Base-by-base conservation (phyloP, 495 filamentous ascomycete species). In the Penicillium arizonense region DNA sequence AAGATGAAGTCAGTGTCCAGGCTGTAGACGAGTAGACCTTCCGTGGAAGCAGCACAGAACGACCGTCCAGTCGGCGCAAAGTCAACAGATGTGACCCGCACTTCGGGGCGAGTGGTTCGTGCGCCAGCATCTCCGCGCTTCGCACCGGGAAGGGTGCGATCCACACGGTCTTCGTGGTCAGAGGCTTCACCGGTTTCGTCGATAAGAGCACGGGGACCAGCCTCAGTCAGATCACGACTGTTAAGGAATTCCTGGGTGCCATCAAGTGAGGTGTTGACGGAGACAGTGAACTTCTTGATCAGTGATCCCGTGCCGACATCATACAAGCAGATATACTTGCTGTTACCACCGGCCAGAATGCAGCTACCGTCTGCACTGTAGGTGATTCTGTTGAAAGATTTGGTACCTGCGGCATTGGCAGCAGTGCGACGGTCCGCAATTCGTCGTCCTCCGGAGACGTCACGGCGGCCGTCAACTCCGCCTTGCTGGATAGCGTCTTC, bases 251-350 rank as follows among this genome's bases (percentile, higher is more conserved):
- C 94, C 60, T 96, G 93, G 2, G 95, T 97, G 10, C 94, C 94
- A 23, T 96, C 91, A 5, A 98, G 77, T 13, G 91, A 93, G 3
- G 96, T 79, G 67, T 98, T 98, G 65, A 95, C 82, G 37, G 89
- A 94, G 51, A 97, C 90, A 1, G 92, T 96, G 63, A 86, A 97
- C 57, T 96, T 96, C 59, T 93, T 96, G 48, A 96, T 73, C n/a
- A 98, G 75, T 3, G 89, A 88, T 61, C 91, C 90, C 4, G 91
- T 93, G 38, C 80, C 80, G 20, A 94, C 89, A 44, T 94, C 91
- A 68, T 98, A 98, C 47, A 98, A 75, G 63, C 95, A 97, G 26
- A 98, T 96, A 63, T 90, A 96, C 73, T 97, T 98, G 82, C 90
- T 96, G 70, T 91, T 96, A 5, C 94, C 94, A 43, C 80, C 91